These are phyloP conservation scores for Pyrenophora teres DNA, from an alignment of 2,329 filamentous ascomycete genomes.

Conservation along the genomic window DNA sequence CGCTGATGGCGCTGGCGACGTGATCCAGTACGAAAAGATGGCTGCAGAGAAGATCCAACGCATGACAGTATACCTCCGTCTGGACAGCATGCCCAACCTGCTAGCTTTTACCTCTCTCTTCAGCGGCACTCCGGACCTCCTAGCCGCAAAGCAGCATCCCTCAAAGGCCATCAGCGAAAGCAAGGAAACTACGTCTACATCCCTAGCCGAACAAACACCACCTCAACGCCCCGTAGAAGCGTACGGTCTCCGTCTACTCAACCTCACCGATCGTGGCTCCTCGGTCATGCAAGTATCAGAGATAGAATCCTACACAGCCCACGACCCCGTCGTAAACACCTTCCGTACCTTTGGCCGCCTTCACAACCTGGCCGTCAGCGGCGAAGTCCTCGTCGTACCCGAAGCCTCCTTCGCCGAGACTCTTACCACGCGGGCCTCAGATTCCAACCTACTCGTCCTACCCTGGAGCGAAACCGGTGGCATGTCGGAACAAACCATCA, in stretches of 20 bases:
- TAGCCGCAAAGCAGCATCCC: constrained; percentile 47
- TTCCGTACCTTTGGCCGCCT: constrained; percentile 88
- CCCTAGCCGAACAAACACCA: constrained; percentile 17
- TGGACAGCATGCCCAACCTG: constrained; percentile 81
- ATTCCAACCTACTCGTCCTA: constrained; percentile 73
- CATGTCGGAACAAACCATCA: constrained; percentile 67
- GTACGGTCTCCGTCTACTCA: constrained; percentile 82
- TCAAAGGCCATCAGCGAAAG: constrained; percentile 25
- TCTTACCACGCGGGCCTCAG: constrained; percentile 65
- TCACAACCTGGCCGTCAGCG: constrained; percentile 80
- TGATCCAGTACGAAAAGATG: constrained; percentile 56
- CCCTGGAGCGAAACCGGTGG: constrained; percentile 88
- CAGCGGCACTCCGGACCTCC: constrained; percentile 58
- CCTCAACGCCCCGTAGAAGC: constrained; percentile 65
- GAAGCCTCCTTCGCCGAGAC: constrained; percentile 79
- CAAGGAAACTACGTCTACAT: constrained; percentile 28
- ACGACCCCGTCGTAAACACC: constrained; percentile 85
- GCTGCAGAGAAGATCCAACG: constrained; percentile 60
- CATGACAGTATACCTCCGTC: constrained; percentile 78
- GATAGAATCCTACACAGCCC: constrained; percentile 66
- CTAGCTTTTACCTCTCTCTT: constrained; percentile 83
- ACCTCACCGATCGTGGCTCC: constrained; percentile 89
- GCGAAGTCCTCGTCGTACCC: constrained; percentile 78
- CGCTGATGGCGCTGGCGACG: constrained; percentile 47
- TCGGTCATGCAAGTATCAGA: constrained; percentile 94